A percentile compares a stretch with the other conserved stretches of the same genome.
These are phyloP conservation scores for Tulasnella calospora DNA, from an alignment of 768 basidiomycete species.

Conservation along the genomic window DNA sequence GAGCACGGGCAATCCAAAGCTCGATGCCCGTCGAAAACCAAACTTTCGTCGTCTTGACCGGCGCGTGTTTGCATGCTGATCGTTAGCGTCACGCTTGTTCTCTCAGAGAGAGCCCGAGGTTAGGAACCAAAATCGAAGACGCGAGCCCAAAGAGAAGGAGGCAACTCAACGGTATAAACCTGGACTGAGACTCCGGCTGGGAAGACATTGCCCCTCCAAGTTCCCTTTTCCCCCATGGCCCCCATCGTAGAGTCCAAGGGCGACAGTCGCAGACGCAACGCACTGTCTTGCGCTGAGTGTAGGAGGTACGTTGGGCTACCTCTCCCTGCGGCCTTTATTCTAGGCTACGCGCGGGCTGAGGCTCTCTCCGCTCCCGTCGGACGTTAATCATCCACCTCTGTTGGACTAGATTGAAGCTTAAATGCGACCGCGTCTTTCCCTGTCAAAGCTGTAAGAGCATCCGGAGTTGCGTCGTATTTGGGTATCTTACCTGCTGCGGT, in stretches of 20 bases:
- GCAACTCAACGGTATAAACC: constrained; percentile 6
- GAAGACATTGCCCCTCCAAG: not conserved
- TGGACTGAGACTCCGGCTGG: constrained; percentile 17
- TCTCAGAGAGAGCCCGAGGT: constrained; percentile 9
- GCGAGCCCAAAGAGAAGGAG: constrained; percentile 3
- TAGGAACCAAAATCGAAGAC: constrained; percentile 13
- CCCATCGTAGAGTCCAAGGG: constrained; percentile 5
- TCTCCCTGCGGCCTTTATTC: not conserved
- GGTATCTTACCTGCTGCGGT: not conserved
- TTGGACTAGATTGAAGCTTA: constrained; percentile 26
- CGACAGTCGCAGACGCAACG: constrained; percentile 16
- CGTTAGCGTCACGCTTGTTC: not conserved
- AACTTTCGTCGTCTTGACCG: not conserved
- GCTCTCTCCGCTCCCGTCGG: constrained; percentile 21
- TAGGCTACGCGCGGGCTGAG: not conserved
- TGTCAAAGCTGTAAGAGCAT: constrained; percentile 27
- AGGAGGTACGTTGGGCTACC: constrained; percentile 20
- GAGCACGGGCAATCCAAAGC: not conserved
- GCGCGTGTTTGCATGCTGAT: constrained; percentile 2
- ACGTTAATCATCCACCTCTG: not conserved
- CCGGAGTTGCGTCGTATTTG: not conserved
- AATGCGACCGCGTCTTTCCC: constrained; percentile 28
- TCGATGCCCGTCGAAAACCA: not conserved
- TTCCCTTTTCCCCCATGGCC: constrained; percentile 14
- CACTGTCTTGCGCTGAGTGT: constrained; percentile 29